phyloP scores from a whole-genome alignment of 805 yeast genomes.

The Candida yuanshanica region DNA sequence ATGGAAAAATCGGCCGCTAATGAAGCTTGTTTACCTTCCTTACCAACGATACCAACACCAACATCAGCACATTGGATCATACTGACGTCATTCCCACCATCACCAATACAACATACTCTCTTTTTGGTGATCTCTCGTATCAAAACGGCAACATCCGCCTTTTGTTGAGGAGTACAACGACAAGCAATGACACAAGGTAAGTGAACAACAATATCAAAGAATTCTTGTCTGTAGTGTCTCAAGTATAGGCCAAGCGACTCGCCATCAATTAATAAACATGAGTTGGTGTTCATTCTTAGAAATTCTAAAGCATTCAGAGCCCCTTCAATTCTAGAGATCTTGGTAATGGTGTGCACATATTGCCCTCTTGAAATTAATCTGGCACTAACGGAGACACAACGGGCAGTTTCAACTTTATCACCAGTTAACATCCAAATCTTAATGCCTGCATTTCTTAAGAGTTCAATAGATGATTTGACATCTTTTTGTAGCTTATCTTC shows the following conservation, averaged over 20 bases:
- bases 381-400: slow-evolving; percentile 96
- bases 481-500: slow-evolving; percentile 91
- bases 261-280: slow-evolving; percentile 87
- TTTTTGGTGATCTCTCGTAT: slow-evolving; percentile 78
- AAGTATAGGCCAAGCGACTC: slow-evolving; percentile 74
- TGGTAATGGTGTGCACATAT: slow-evolving; percentile 80
- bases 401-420: slow-evolving; percentile 97
- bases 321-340: slow-evolving; percentile 45
- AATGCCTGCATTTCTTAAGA: slow-evolving; percentile 91
- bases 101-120: slow-evolving; percentile 96
- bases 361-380: slow-evolving; percentile 91
- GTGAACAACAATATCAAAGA: slow-evolving; percentile 67
- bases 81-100: slow-evolving; percentile 98
- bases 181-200: slow-evolving; percentile 97
- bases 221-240: slow-evolving; percentile 59
- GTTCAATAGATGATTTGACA: slow-evolving; percentile 87
- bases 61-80: slow-evolving; percentile 99
- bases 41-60: slow-evolving; percentile 98
- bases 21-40: slow-evolving; percentile 97
- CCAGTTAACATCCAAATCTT: slow-evolving; percentile 99
- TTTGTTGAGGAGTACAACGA: slow-evolving; percentile 97
- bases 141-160: slow-evolving; percentile 85
- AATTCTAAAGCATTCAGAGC: slow-evolving; percentile 77
- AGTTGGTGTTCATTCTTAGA: slow-evolving; percentile 51
- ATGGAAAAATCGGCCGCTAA: slow-evolving; percentile 95